Conservation (phyloP, 768 basidiomycete species). For the Chalciporus chontae region DNA sequence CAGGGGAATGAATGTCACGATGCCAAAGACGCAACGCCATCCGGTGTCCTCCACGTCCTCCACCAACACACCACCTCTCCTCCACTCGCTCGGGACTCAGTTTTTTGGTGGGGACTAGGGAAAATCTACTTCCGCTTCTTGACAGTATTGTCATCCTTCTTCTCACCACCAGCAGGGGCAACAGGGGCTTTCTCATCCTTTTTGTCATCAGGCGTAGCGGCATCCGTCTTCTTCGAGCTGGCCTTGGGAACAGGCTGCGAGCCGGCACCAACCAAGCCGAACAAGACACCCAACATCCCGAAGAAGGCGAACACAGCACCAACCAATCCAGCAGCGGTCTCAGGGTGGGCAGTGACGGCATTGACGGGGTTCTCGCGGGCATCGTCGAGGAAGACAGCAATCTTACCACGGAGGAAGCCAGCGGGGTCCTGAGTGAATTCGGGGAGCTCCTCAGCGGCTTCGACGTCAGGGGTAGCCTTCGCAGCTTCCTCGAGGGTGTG, state of each 20-base stretch:
- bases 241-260: slow-evolving; percentile 72
- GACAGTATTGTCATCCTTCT: slow-evolving; percentile 62
- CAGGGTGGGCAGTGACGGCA: slow-evolving; percentile 87
- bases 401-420: slow-evolving; percentile 74
- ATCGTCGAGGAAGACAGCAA: slow-evolving; percentile 75
- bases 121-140: slow-evolving; percentile 70
- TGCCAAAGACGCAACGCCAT: not conserved
- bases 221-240: slow-evolving; percentile 70
- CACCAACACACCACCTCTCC: slow-evolving; percentile 4
- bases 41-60: slow-evolving; percentile 10
- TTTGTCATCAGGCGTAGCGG: slow-evolving; percentile 60
- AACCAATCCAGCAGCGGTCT: slow-evolving; percentile 76
- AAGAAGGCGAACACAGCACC: slow-evolving; percentile 76
- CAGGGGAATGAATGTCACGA: slow-evolving; percentile 11
- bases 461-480: slow-evolving; percentile 44
- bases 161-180: slow-evolving; percentile 68
- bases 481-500: slow-evolving; percentile 68
- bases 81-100: not conserved
- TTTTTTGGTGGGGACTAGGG: slow-evolving; percentile 5
- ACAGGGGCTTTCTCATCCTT: slow-evolving; percentile 63
- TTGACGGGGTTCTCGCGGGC: slow-evolving; percentile 70
- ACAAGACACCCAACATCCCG: slow-evolving; percentile 77
- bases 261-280: slow-evolving; percentile 72
- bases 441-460: slow-evolving; percentile 38
- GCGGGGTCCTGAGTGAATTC: slow-evolving; percentile 73